Evolutionary conservation across 2,329 filamentous ascomycete genomes (phyloP), one percentile per base, ranked within the genome.

Genomic region (Xylaria sp.): DNA sequence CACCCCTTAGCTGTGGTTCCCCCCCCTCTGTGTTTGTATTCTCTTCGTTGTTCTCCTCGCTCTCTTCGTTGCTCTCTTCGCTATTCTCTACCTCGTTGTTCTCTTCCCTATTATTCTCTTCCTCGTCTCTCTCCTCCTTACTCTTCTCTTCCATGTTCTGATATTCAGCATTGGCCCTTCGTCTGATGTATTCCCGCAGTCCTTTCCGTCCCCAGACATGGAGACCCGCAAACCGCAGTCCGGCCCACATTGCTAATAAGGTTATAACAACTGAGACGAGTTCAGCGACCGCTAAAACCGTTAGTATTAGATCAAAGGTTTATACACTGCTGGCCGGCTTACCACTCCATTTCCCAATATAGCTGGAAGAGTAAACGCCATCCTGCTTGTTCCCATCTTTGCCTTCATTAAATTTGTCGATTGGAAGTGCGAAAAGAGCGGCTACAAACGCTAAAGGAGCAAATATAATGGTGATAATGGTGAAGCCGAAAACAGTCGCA

Each of bases 301-400:
- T 65, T 39, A 65, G 63, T 24, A 42, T 6, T 19, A 6, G 11
- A 17, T 42, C 11, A 50, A 30, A 2, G 4, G n/a, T 50, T 4
- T 9, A 50, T 32, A 21, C 3, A 11, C 3, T 32, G 19, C 1
- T 47, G 1, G 6, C 4, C 8, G 30, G 39, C 63, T 51, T 61
- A 65, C 63, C 57, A 9, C n/a, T 32, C 63, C 63, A 61, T 45
- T 65, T 65, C 12, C 63, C 63, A 32, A 65, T 56, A 12, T 65
- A 65, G 30, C 17, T 48, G 4, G 57, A 56, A 4, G 50, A 61
- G 24, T 50, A 65, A 9, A 51, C 57, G 2, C 42, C 63, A 24
- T 65, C 63, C 2, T 42, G 24, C 24, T n/a, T 11, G 9, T 65
- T 56, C 30, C 57, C 57, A 2, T 50, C 2, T 11, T 65, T 65